These are phyloP conservation scores for Periconia digitata DNA, from an alignment of 2,329 filamentous ascomycete species.

Conservation along the genomic window DNA sequence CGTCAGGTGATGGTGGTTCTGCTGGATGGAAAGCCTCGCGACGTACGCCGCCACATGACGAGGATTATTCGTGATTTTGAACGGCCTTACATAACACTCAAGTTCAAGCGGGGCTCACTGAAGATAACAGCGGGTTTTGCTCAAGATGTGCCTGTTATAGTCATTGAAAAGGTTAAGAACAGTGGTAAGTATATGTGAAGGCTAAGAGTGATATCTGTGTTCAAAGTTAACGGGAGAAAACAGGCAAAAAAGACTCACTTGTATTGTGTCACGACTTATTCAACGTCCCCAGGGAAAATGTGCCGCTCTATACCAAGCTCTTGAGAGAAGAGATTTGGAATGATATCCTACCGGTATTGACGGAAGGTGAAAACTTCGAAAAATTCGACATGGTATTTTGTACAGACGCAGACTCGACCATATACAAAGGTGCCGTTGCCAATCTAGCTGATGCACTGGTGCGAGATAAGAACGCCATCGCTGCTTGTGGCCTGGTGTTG, in stretches of 20 bases:
- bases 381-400: slow-evolving; percentile 8
- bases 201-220: neutral
- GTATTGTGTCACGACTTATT: slow-evolving; percentile 5
- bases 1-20: slow-evolving; percentile 5
- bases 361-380: too few relatives aligned
- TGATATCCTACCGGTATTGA: neutral
- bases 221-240: neutral
- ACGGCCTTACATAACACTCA: slow-evolving; percentile 1
- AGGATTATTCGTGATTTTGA: neutral
- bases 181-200: neutral
- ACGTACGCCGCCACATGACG: slow-evolving; percentile 5
- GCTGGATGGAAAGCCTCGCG: slow-evolving; percentile 4
- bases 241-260: slow-evolving; percentile 5
- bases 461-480: slow-evolving; percentile 3
- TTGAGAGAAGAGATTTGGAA: slow-evolving; percentile 3
- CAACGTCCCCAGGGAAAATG: slow-evolving; percentile 2
- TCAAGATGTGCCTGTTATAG: slow-evolving; percentile 3
- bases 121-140: slow-evolving; percentile 3
- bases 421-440: slow-evolving; percentile 4
- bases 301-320: slow-evolving; percentile 1
- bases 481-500: slow-evolving; percentile 4
- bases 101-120: neutral
- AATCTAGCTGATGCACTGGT: slow-evolving; percentile 1
- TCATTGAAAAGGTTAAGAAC: slow-evolving; percentile 4
- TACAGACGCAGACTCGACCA: slow-evolving; percentile 5